These are phyloP conservation scores for Fusarium tanahbumbuense DNA, from an alignment of 2,329 filamentous ascomycete species.

Conservation along the genomic window DNA sequence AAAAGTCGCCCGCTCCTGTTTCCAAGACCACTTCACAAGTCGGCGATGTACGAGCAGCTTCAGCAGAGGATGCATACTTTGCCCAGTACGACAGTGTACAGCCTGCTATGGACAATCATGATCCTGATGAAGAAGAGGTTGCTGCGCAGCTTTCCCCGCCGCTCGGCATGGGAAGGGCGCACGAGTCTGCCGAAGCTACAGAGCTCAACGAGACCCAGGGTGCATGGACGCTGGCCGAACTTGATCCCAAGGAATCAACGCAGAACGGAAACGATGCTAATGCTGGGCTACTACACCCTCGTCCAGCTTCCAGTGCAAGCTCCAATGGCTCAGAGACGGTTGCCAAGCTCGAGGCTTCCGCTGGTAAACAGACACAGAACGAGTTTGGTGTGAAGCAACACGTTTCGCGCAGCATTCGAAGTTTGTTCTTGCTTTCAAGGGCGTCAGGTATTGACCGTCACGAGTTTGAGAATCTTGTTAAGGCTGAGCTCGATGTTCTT, in stretches of 20 bases:
- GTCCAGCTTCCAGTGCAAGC: conserved; percentile 68
- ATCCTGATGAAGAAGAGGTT: conserved; percentile 75
- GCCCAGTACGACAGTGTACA: conserved; percentile 82
- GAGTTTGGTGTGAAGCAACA: conserved; percentile 84
- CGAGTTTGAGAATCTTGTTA: conserved; percentile 80
- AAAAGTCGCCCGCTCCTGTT: conserved; percentile 71
- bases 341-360: conserved; percentile 69
- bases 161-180: conserved; percentile 40
- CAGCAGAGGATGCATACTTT: conserved; percentile 77
- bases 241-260: conserved; percentile 55
- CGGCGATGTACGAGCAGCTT: conserved; percentile 45
- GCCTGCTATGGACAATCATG: conserved; percentile 82
- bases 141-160: conserved; percentile 52
- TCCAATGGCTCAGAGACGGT: conserved; percentile 68
- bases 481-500: conserved; percentile 77
- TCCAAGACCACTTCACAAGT: conserved; percentile 44
- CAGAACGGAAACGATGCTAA: conserved; percentile 46
- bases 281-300: conserved; percentile 64
- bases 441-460: conserved; percentile 77
- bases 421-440: conserved; percentile 76
- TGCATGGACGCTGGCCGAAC: conserved; percentile 59
- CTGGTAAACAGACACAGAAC: conserved; percentile 68
- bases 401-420: conserved; percentile 81
- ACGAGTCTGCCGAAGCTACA: conserved; percentile 31
- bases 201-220: conserved; percentile 49